Percentiles rank a stretch among this genome's conserved stretches.
Evolutionary conservation across 352 stramenopile genomes (phyloP).

Genomic region (Globisporangium irregulare): DNA sequence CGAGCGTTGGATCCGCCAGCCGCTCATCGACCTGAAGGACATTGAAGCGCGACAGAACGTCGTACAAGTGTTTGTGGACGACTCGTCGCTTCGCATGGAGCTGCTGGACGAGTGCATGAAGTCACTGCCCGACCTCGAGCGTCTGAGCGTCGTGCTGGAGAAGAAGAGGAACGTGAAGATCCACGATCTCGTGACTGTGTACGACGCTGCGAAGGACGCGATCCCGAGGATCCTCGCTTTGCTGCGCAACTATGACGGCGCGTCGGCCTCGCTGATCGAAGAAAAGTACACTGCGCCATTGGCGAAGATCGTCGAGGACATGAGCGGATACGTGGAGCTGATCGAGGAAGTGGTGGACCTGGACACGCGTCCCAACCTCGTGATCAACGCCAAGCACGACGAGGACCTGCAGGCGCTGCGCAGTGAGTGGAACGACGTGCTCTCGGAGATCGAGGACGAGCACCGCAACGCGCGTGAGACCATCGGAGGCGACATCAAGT

Average conservation of each 20-base stretch:
- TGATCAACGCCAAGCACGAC: conserved; percentile 85
- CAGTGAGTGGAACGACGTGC: conserved; percentile 69
- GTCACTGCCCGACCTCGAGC: conserved; percentile 70
- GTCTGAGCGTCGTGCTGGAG: conserved; percentile 63
- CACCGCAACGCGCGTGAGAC: conserved; percentile 54
- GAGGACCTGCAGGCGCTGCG: conserved; percentile 72
- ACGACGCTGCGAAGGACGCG: conserved; percentile 68
- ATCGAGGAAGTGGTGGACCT: conserved; percentile 86
- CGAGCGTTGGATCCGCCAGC: conserved; percentile 97
- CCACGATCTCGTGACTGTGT: conserved; percentile 76
- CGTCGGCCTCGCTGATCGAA: conserved; percentile 35
- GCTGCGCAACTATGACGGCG: conserved; percentile 44
- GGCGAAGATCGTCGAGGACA: conserved; percentile 57
- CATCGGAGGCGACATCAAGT: conserved; percentile 85
- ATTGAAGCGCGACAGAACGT: conserved; percentile 91
- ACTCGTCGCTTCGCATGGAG: conserved; percentile 82
- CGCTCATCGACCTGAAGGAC: conserved; percentile 84
- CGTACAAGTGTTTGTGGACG: conserved; percentile 91
- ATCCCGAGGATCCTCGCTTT: conserved; percentile 65
- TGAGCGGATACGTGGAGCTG: conserved; percentile 65
- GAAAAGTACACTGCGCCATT: conserved; percentile 45
- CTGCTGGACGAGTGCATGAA: conserved; percentile 89
- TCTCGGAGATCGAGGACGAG: conserved; percentile 81
- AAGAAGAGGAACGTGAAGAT: conserved; percentile 76
- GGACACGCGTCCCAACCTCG: conserved; percentile 68